Base-by-base conservation (phyloP, 805 yeast genomes). In the Pichia nakasei region DNA sequence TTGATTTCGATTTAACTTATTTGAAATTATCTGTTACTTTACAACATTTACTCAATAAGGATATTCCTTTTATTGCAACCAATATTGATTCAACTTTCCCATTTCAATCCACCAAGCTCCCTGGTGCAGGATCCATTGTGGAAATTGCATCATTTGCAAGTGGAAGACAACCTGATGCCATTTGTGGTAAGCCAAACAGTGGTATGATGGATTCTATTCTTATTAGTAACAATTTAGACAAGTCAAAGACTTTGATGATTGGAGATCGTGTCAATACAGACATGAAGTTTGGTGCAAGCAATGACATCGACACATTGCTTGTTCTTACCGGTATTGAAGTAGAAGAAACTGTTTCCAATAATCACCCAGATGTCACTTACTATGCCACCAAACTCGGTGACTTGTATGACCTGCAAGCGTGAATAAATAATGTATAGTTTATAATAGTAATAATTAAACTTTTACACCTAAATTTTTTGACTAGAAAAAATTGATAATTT, bases 231-330 rank as follows among this genome's bases (percentile, higher is more conserved):
- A 62, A 73, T 18, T 67, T 78, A 29, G 78, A 78, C 42, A 75
- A 78, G 42, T 51, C 65, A 4, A 72, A 76, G 46, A 81, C 95
- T 12, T 73, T 91, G 51, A 93, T 93, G 97, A 77, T 93, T 46
- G 98, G 98, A 19, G 98, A 93, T 60, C 73, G 98, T 52, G 69
- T 93, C 47, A 91, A 93, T 61, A 93, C 98, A 0, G 98, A 93
- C 57, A 91, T 93, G 80, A 76, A 75, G 57, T 93, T 93, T 62
- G 98, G 97, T 37, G 70, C 76, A 44, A 81, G 80, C 46, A 95
- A 96, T 42, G 93, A 93, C 1, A 70, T 93, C 37, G 88, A 82
- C 44, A 89, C 97, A 2, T 63, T 93, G 45, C 68, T 93, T 53
- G 98, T 93, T 3, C 72, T 93, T 44, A 84, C 94, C 2, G 98